Percentiles rank a stretch among this genome's conserved stretches.
These are phyloP conservation scores for Cichorium intybus DNA, from an alignment of 140 eudicot genomes.

Conservation along the genomic window DNA sequence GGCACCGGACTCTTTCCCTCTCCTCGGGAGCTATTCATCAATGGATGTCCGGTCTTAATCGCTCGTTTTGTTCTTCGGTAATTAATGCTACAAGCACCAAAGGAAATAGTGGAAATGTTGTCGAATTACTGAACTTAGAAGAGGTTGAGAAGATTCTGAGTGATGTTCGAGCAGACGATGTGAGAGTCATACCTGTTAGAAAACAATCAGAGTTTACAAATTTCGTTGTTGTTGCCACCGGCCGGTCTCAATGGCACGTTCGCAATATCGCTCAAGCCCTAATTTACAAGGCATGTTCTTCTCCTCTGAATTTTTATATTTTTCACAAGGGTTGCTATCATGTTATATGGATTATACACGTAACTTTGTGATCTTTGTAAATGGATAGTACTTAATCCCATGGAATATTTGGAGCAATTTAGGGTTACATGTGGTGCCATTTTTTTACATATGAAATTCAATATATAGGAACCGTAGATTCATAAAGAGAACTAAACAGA, in stretches of 20 bases:
- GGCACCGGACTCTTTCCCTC: constrained; percentile 35
- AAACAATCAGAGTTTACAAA: constrained; percentile 51
- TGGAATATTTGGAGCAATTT: background rate
- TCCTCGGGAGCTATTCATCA: constrained; percentile 28
- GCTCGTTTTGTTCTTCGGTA: constrained; percentile 36
- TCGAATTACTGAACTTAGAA: constrained; percentile 50
- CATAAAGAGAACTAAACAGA: background rate
- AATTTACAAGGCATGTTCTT: constrained; percentile 53
- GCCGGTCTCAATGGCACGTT: constrained; percentile 90
- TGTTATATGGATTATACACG: background rate
- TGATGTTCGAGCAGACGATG: constrained; percentile 81
- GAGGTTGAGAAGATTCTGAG: constrained; percentile 73
- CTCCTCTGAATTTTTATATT: background rate
- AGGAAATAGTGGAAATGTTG: background rate
- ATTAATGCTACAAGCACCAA: constrained; percentile 2
- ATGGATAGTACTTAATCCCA: background rate
- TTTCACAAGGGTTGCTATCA: background rate
- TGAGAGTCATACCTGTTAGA: constrained; percentile 53
- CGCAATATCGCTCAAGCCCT: constrained; percentile 91
- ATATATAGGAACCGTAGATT: background rate
- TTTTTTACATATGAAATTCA: no score
- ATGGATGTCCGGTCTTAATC: constrained; percentile 35
- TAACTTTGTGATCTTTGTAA: background rate
- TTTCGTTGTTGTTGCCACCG: constrained; percentile 77
- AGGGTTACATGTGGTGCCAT: no score